Evolutionary conservation across 306 rosid species (phyloP), one percentile per base, ranked within the genome.

Genomic region (Leucaena leucocephala): DNA sequence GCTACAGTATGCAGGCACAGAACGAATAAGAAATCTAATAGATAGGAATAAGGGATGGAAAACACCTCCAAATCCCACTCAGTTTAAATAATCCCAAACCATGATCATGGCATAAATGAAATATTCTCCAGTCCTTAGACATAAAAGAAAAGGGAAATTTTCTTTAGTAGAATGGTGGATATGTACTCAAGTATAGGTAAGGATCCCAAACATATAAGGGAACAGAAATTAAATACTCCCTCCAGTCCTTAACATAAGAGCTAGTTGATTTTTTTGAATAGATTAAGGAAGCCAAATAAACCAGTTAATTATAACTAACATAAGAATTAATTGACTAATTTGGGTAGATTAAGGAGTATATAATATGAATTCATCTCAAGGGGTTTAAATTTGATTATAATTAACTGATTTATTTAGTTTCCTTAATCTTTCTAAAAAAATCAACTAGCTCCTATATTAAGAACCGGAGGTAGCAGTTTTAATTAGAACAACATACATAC

Each of bases 101-200:
- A 21, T 22, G 65, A 27, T 59, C 7, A 22, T 22, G 2, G 38
- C 65, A 27, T 59, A 9, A 22, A 59, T 11, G 65, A 59, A 59
- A 58, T 58, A 21, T 38, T 66, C 15, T 10, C 42, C 5, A 13
- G 71, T 42, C 8, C 43, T 8, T 12, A 8, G 43, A 36, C 35
- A 75, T 22, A 63, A 34, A 65, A 35, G 15, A 19, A 14, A 40
- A 65, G 14, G 46, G 62, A 4, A 83, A 68, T 34, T n/a, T 65
- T 27, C 22, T 70, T 12, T 12, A 13, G 7, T 27, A 33, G 38
- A 21, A 16, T 49, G 7, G 68, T 9, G 63, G 72, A 64, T 57
- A 71, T 42, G 59, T 10, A 42, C 77, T 33, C 3, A 7, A 48
- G 39, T 33, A 39, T 22, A 77, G n/a, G 6, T n/a, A 9, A 50